Evolutionary conservation across 768 basidiomycete species (phyloP).

Genomic region (Termitomyces titanicus): DNA sequence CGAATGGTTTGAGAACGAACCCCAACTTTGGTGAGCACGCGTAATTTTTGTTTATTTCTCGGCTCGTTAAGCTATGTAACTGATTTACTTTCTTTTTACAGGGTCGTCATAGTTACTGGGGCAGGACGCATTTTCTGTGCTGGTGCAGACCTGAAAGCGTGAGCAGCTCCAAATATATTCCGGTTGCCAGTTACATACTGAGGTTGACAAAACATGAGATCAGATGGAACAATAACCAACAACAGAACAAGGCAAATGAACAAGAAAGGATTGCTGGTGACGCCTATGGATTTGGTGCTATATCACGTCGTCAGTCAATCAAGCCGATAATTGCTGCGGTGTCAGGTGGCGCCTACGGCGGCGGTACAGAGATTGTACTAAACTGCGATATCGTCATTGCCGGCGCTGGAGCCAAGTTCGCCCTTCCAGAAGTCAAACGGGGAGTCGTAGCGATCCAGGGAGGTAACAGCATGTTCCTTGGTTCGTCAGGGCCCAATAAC

Average conservation of each 20-base stretch:
- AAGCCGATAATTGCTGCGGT: constrained; percentile 85
- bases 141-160: constrained; percentile 78
- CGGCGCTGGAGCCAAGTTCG: constrained; percentile 62
- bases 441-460: constrained; percentile 74
- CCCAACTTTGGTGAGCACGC: constrained; percentile 64
- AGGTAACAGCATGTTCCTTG: constrained; percentile 33
- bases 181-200: neutral
- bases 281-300: constrained; percentile 63
- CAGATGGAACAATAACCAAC: constrained; percentile 61
- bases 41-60: neutral
- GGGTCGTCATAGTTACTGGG: constrained; percentile 76
- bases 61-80: constrained; percentile 1
- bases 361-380: constrained; percentile 62
- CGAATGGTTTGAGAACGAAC: constrained; percentile 73
- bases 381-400: constrained; percentile 81
- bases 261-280: constrained; percentile 36
- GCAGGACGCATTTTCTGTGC: constrained; percentile 73
- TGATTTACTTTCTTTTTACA: constrained; percentile 22
- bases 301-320: constrained; percentile 62
- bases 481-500: neutral
- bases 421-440: constrained; percentile 73
- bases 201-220: neutral
- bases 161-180: constrained; percentile 22
- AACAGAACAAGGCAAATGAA: constrained; percentile 38
- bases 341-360: constrained; percentile 68